phyloP scores from a whole-genome alignment of 2,329 filamentous ascomycete genomes.

The Cladosporium oxysporum region DNA sequence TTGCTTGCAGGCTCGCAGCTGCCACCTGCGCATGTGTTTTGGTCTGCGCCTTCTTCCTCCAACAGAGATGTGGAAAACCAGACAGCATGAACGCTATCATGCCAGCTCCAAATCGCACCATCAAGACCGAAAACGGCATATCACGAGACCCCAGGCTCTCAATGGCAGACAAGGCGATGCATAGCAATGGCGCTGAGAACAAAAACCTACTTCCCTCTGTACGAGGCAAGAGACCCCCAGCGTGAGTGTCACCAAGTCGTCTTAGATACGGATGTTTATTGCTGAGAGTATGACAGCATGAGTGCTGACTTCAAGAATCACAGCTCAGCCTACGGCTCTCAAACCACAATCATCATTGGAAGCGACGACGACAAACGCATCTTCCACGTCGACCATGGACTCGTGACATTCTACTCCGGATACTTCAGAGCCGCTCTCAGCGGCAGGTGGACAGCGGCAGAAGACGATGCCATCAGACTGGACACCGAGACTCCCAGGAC shows the following conservation, averaged over 20 bases:
- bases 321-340: conserved; percentile 3
- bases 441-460: conserved; percentile 22
- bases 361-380: conserved; percentile 8
- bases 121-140: not conserved
- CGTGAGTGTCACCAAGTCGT: not conserved
- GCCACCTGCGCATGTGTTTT: not conserved
- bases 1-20: not conserved
- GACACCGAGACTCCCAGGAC: conserved; percentile 21
- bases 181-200: not conserved
- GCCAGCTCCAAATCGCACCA: not conserved
- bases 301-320: not conserved
- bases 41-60: not conserved
- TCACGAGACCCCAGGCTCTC: not conserved
- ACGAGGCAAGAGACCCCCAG: not conserved
- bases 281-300: not conserved
- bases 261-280: not conserved
- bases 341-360: conserved; percentile 22
- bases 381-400: conserved; percentile 27
- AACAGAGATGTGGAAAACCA: not conserved
- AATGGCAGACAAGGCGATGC: not conserved
- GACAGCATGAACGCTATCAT: not conserved
- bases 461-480: conserved; percentile 18
- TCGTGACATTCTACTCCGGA: conserved; percentile 28
- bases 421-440: conserved; percentile 28
- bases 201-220: not conserved